Base-by-base conservation (phyloP, 2,329 filamentous ascomycete genomes). In the Seiridium cupressi region DNA sequence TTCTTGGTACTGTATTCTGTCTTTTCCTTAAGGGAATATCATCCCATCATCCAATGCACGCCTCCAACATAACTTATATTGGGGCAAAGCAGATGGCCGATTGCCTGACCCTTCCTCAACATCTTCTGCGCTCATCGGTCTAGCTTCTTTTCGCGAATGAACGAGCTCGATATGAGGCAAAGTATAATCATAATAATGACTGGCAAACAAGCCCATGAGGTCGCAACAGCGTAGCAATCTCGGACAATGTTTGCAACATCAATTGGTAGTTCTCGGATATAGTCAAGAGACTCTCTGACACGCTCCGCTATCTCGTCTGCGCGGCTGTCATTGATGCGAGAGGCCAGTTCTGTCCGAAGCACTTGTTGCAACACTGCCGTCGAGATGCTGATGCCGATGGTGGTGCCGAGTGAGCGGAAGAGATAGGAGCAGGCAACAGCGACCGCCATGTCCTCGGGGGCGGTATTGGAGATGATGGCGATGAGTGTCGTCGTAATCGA, bases 341-440 rank as follows among this genome's bases (percentile, higher is more conserved):
- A 68, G 2, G 78, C 76, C 3, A 94, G 77, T 51, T 83, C 77
- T 2, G 76, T 76, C 13, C 89, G 80, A 26, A 94, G 78, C 3
- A 81, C 80, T 68, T 90, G 86, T 70, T 94, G 92, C 51, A 92
- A 83, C 6, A 91, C 81, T 1, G 89, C 90, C 1, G 89, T 86
- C 55, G 84, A 84, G 60, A 91, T 76, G n/a, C 88, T 89, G 59
- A 93, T 80, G 9, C 90, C 91, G 59, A 93, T 78, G 5, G 89
- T 89, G n/a, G 91, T 81, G n/a, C 90, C 91, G 0, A 93, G 79
- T 1, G 88, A 89, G 44, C 91, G 87, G 79, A 94, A 94, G 32
- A 94, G 84, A 74, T 94, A 94, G 26, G 87, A 90, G 72, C 89
- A 92, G 6, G 91, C 91, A 13, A 91, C 90, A 3, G 88, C 89